Evolutionary conservation across 1,139 yeast genomes (phyloP).

Genomic region (Casaregolazyma lundiana): DNA sequence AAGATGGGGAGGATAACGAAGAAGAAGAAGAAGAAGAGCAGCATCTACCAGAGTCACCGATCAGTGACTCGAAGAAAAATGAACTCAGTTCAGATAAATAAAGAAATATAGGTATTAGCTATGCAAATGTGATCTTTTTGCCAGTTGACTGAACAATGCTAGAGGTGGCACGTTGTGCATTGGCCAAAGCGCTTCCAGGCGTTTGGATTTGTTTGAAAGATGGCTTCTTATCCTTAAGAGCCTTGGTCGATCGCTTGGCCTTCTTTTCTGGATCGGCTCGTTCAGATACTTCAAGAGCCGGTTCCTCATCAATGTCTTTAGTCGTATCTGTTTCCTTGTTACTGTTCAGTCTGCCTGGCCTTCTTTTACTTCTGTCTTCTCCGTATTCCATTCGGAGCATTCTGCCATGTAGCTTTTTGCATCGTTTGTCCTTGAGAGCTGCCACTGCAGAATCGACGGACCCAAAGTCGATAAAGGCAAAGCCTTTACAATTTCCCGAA

Average conservation of each 20-base stretch:
- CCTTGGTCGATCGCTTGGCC: neutral
- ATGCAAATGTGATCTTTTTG: conserved; percentile 64
- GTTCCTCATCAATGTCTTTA: conserved; percentile 15
- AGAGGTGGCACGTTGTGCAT: conserved; percentile 85
- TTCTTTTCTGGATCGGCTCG: neutral
- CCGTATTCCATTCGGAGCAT: conserved; percentile 86
- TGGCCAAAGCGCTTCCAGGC: conserved; percentile 83
- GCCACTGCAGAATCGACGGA: conserved; percentile 76
- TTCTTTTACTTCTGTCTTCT: conserved; percentile 85
- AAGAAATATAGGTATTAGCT: neutral
- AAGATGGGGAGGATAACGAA: conserved; percentile 16
- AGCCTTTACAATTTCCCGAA: conserved; percentile 93
- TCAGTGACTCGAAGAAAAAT: neutral
- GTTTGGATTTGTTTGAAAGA: conserved; percentile 21
- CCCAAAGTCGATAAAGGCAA: conserved; percentile 85
- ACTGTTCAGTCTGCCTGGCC: conserved; percentile 39
- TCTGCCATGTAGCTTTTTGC: conserved; percentile 66
- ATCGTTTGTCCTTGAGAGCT: conserved; percentile 70
- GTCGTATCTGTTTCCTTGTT: neutral
- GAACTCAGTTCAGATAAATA: neutral
- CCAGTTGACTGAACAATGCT: conserved; percentile 91
- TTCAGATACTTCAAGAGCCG: neutral
- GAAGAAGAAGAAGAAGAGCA: conserved; percentile 11
- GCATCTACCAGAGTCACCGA: neutral
- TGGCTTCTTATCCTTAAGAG: conserved; percentile 10